Evolutionary conservation across 768 basidiomycete genomes (phyloP).

Genomic region (Tulasnella calospora): DNA sequence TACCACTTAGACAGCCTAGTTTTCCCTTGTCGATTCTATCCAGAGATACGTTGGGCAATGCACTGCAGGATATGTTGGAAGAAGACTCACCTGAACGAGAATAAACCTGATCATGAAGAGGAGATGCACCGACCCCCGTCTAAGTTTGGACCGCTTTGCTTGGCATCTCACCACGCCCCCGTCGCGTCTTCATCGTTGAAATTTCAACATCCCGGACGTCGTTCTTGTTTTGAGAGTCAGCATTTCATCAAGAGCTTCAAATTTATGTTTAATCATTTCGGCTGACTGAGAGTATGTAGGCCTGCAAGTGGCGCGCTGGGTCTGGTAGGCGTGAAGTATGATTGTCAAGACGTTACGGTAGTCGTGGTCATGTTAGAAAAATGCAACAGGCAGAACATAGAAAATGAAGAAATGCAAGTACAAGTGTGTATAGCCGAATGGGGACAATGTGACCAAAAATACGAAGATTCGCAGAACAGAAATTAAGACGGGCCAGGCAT

Average conservation of each 20-base stretch:
- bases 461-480: background rate
- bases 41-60: background rate
- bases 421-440: background rate
- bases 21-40: conserved; percentile 95
- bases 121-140: background rate
- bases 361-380: background rate
- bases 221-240: too few relatives aligned
- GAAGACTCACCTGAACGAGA: conserved; percentile 74
- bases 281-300: background rate
- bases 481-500: background rate
- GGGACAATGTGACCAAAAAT: background rate
- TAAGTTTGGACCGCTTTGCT: background rate
- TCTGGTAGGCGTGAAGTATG: background rate
- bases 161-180: background rate
- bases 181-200: background rate
- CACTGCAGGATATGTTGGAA: background rate
- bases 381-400: background rate
- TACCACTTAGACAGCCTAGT: conserved; percentile 98
- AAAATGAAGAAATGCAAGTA: background rate
- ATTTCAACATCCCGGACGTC: too few relatives aligned
- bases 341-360: background rate
- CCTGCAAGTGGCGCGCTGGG: too few relatives aligned
- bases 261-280: background rate
- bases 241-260: too few relatives aligned
- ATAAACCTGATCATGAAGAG: conserved; percentile 91